Evolutionary conservation across 345 rosid species (phyloP), one percentile per base, ranked within the genome.

Genomic region (Gossypium mustelinum): DNA sequence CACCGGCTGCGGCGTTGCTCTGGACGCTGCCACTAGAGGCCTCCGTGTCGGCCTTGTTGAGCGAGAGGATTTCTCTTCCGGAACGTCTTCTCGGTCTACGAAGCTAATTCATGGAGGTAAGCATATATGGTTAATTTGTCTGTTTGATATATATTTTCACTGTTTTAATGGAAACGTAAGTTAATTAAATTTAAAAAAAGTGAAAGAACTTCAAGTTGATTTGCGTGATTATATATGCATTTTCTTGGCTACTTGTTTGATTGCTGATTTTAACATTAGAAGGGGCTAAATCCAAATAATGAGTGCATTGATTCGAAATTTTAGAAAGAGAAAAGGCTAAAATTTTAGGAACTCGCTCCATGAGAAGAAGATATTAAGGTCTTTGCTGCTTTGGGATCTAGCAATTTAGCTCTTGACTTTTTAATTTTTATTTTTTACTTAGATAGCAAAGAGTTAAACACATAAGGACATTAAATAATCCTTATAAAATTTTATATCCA

Each of bases 1-100:
- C 81, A 94, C 98, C 7, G 98, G 98, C n/a, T 81, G 86, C 56
- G 98, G 98, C 3, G 98, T 90, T 29, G 98, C 98, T 59, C 97
- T 92, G 5, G 98, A 94, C 76, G 98, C 97, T 69, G 89, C 63
- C 51, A 86, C 98, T n/a, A 89, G 98, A 54, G 98, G 98, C 12
- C 94, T 94, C 61, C 94, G 92, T 22, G 97, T 92, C 50, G 98
- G 98, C 17, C 86, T 94, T 7, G 96, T 92, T 0, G 98, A 94
- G 87, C 84, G 98, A 22, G 98, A 94, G 77, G 98, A 94, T 79
- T 94, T 94, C 86, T 82, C 97, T 20, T 91, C 98, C 7, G 98
- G 98, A 7, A 91, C 98, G 14, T 94, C 98, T 70, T 94, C 98
- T 2, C 82, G 98, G 81, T 94, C 98, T 17, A 94, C 98, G 0